phyloP scores from a whole-genome alignment of 345 rosid genomes.

The Lumnitzera littorea region DNA sequence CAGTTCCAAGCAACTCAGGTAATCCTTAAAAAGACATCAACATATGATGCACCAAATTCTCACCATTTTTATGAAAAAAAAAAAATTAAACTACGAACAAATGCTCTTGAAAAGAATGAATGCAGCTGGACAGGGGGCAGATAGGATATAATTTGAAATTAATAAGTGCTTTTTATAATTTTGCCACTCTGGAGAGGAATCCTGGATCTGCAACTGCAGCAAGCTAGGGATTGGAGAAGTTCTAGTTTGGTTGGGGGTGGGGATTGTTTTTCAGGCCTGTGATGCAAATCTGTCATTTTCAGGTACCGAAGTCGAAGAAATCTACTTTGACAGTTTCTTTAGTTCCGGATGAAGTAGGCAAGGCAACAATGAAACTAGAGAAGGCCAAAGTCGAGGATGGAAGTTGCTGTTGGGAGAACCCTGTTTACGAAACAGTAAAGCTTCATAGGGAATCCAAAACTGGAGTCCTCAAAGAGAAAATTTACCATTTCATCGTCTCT shows the following conservation, averaged over 20 bases:
- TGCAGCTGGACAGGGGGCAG: too few relatives aligned
- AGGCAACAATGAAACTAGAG: constrained; percentile 68
- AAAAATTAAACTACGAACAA: too few relatives aligned
- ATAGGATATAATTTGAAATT: too few relatives aligned
- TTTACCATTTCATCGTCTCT: constrained; percentile 79
- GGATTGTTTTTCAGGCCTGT: too few relatives aligned
- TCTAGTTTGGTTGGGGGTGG: too few relatives aligned
- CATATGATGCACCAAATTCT: constrained; percentile 1
- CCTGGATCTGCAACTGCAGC: too few relatives aligned
- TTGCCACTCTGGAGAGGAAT: too few relatives aligned
- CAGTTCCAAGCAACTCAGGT: constrained; percentile 98
- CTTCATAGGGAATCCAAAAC: constrained; percentile 54
- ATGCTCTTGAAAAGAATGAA: too few relatives aligned
- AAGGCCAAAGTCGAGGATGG: constrained; percentile 66
- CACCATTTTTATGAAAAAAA: too few relatives aligned
- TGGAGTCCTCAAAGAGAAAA: constrained; percentile 68
- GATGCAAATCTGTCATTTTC: constrained; percentile 7
- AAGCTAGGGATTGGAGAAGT: too few relatives aligned
- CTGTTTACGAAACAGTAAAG: constrained; percentile 70
- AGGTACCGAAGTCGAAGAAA: constrained; percentile 87
- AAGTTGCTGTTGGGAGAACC: constrained; percentile 82
- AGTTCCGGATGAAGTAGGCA: constrained; percentile 92
- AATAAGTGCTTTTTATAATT: too few relatives aligned
- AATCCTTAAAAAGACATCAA: constrained; percentile 7
- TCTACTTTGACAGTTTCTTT: constrained; percentile 70